Percentiles rank a stretch among this genome's conserved stretches.
phyloP scores from a whole-genome alignment of 2,329 filamentous ascomycete species.

The Arachnomyces sp. region DNA sequence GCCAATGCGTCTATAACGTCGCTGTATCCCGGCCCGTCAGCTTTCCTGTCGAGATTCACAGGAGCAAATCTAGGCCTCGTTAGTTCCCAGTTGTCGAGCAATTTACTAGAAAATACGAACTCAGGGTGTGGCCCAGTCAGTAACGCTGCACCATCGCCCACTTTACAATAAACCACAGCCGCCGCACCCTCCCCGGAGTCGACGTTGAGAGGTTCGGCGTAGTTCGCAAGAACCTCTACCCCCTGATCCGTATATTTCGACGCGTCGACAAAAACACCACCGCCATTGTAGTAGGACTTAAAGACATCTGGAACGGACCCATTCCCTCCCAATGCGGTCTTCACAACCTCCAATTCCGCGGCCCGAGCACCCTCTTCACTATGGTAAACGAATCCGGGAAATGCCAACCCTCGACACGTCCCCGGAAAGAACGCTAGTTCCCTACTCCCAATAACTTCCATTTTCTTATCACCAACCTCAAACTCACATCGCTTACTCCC shows the following conservation, averaged over 20 bases:
- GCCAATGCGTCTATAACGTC: conserved; percentile 61
- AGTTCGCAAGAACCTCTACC: conserved; percentile 76
- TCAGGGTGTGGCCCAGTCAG: conserved; percentile 89
- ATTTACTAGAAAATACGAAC: conserved; percentile 43
- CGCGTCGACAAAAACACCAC: conserved; percentile 83
- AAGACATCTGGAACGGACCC: conserved; percentile 55
- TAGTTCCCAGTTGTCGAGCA: conserved; percentile 16
- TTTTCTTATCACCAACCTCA: conserved; percentile 69
- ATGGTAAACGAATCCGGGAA: conserved; percentile 81
- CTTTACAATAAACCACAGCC: conserved; percentile 73
- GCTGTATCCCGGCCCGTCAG: conserved; percentile 61
- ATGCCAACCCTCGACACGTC: conserved; percentile 76
- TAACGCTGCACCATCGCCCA: conserved; percentile 71
- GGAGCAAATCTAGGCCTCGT: conserved; percentile 63
- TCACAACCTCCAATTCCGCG: conserved; percentile 58
- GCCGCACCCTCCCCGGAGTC: conserved; percentile 66
- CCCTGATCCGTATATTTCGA: conserved; percentile 53
- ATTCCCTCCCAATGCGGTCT: conserved; percentile 46
- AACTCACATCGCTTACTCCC: conserved; percentile 78
- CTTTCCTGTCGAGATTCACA: conserved; percentile 63
- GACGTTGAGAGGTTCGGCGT: conserved; percentile 65
- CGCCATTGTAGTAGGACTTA: conserved; percentile 84
- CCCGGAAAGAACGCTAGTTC: conserved; percentile 88
- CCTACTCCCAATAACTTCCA: conserved; percentile 78
- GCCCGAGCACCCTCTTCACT: conserved; percentile 78